Evolutionary conservation across 768 basidiomycete genomes (phyloP).

Genomic region (Amanita rubescens): DNA sequence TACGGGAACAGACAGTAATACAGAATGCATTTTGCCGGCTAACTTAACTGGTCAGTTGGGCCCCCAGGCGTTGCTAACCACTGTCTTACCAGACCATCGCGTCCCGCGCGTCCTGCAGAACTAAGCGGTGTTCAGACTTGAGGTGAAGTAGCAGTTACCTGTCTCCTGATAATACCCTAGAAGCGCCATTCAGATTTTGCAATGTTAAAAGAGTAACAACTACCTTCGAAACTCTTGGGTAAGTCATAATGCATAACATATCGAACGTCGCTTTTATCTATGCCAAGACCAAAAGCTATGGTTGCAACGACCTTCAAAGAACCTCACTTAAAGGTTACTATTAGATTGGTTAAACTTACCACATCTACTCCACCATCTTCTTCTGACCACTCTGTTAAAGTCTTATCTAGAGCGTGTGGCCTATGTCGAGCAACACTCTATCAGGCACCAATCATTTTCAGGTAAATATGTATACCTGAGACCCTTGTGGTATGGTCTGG

Average conservation of each 20-base stretch:
- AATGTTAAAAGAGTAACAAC: slow-evolving; percentile 4
- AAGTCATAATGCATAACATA: slow-evolving; percentile 81
- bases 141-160: slow-evolving; percentile 30
- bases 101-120: slow-evolving; percentile 61
- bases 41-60: background rate
- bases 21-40: slow-evolving; percentile 77
- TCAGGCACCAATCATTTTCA: background rate
- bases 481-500: slow-evolving; percentile 71
- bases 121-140: background rate
- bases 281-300: slow-evolving; percentile 82
- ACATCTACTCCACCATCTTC: slow-evolving; percentile 55
- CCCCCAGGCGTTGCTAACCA: background rate
- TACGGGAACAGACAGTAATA: slow-evolving; percentile 62
- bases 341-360: slow-evolving; percentile 27
- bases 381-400: slow-evolving; percentile 50
- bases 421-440: slow-evolving; percentile 20
- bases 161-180: slow-evolving; percentile 88
- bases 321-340: background rate
- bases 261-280: slow-evolving; percentile 75
- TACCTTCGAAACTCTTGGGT: slow-evolving; percentile 80
- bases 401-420: slow-evolving; percentile 44
- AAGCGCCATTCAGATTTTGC: background rate
- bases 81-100: slow-evolving; percentile 58
- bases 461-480: slow-evolving; percentile 34
- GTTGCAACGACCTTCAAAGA: slow-evolving; percentile 62